These are phyloP conservation scores for Aspergillus sclerotialis DNA, from an alignment of 2,329 filamentous ascomycete species.

Conservation along the genomic window DNA sequence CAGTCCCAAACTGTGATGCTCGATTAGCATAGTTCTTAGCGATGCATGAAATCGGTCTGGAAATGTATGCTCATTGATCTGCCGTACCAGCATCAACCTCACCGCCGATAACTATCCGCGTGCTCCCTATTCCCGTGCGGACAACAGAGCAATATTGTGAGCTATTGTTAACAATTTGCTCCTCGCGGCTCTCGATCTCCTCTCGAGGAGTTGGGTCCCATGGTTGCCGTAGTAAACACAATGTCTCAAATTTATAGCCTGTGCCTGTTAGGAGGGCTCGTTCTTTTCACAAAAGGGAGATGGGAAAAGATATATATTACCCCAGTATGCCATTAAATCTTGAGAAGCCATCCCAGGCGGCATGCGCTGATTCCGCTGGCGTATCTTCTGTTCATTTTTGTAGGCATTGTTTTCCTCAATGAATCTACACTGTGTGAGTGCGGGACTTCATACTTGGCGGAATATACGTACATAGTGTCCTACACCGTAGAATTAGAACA, in stretches of 20 bases:
- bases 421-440: slow-evolving; percentile 52
- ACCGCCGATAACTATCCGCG: slow-evolving; percentile 72
- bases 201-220: slow-evolving; percentile 69
- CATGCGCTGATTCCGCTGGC: slow-evolving; percentile 47
- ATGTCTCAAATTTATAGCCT: slow-evolving; percentile 96
- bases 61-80: neutral
- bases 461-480: slow-evolving; percentile 47
- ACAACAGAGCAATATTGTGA: slow-evolving; percentile 95
- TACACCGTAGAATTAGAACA: slow-evolving; percentile 17
- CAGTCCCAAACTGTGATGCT: slow-evolving; percentile 64
- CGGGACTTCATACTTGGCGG: neutral
- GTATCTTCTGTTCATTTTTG: slow-evolving; percentile 56
- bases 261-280: slow-evolving; percentile 6
- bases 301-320: slow-evolving; percentile 36
- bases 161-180: slow-evolving; percentile 73
- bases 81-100: slow-evolving; percentile 80
- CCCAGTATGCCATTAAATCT: slow-evolving; percentile 90
- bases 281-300: neutral
- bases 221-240: slow-evolving; percentile 66
- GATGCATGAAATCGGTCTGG: neutral
- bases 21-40: slow-evolving; percentile 2
- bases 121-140: slow-evolving; percentile 73
- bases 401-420: slow-evolving; percentile 83
- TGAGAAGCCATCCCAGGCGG: slow-evolving; percentile 54
- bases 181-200: slow-evolving; percentile 69